phyloP scores from a whole-genome alignment of 164 flowering plant genomes.

The Macadamia tetraphylla region DNA sequence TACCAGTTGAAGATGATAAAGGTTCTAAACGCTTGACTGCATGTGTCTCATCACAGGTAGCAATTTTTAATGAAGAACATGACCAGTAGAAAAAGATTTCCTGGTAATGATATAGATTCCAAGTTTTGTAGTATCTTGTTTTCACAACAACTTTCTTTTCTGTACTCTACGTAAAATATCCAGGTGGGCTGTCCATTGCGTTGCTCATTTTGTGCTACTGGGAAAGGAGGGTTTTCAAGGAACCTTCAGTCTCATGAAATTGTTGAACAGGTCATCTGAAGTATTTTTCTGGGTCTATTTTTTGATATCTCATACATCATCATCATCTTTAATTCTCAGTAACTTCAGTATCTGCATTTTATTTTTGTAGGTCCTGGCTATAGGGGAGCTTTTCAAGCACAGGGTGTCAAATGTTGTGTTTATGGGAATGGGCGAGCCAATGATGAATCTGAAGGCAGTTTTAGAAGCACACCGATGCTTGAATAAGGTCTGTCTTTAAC shows the following conservation, averaged over 20 bases:
- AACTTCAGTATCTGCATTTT: not conserved
- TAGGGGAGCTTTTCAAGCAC: conserved; percentile 81
- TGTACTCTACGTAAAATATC: not conserved
- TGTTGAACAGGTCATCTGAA: conserved; percentile 78
- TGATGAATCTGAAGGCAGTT: conserved; percentile 89
- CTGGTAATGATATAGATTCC: not conserved
- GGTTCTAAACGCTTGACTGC: conserved; percentile 87
- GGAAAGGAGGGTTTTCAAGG: conserved; percentile 95
- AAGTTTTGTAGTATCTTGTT: not conserved
- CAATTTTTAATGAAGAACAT: conserved; percentile 1
- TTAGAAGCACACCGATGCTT: conserved; percentile 87
- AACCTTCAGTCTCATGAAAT: conserved; percentile 92
- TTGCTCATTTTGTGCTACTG: conserved; percentile 99
- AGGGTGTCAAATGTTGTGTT: conserved; percentile 96
- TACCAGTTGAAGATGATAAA: conserved; percentile 81
- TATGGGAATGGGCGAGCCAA: conserved; percentile 99
- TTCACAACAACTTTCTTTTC: not conserved
- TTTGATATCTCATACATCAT: not conserved
- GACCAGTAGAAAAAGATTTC: not conserved
- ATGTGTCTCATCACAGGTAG: conserved; percentile 96
- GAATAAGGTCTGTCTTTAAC: conserved; percentile 52
- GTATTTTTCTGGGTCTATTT: not conserved
- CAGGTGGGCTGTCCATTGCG: conserved; percentile 97
- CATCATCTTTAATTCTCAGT: not conserved
- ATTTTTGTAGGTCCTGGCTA: conserved; percentile 67